Conservation (phyloP, 2,329 filamentous ascomycete genomes). For the Rhynchosporium agropyri region DNA sequence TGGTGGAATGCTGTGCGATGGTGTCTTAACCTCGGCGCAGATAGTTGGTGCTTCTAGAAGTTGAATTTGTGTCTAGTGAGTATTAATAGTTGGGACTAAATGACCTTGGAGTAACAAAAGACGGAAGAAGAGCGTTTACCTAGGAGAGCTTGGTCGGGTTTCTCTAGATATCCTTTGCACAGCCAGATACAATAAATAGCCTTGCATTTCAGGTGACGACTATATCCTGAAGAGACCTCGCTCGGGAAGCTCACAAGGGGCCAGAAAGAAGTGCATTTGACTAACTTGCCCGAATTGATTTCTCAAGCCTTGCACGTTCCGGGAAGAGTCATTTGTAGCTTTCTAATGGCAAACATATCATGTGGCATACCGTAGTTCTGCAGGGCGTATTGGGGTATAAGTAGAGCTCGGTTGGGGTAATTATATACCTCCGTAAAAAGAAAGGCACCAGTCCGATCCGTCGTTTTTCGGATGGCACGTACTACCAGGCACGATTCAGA, state of each 20-base stretch:
- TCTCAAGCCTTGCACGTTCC: not conserved
- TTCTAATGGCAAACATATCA: conserved; percentile 1
- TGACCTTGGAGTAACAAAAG: not conserved
- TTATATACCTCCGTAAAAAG: not conserved
- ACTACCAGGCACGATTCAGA: conserved; percentile 9
- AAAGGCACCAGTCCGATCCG: not conserved
- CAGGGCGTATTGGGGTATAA: not conserved
- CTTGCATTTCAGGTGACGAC: no score
- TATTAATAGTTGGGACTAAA: not conserved
- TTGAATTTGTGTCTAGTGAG: not conserved
- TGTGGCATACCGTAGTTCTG: not conserved
- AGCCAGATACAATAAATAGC: not conserved
- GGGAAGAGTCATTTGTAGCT: not conserved
- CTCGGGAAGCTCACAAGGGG: not conserved
- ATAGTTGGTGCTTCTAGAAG: not conserved
- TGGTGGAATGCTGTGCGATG: not conserved
- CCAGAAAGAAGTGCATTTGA: not conserved
- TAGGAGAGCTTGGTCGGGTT: not conserved
- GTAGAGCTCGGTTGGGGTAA: no score
- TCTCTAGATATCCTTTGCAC: not conserved
- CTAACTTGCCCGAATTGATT: not conserved
- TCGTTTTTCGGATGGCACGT: not conserved
- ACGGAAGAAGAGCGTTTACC: no score
- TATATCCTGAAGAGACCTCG: no score
- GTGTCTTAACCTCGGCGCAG: not conserved